Conservation (phyloP, 1,139 yeast species). For the Pichia sp. region DNA sequence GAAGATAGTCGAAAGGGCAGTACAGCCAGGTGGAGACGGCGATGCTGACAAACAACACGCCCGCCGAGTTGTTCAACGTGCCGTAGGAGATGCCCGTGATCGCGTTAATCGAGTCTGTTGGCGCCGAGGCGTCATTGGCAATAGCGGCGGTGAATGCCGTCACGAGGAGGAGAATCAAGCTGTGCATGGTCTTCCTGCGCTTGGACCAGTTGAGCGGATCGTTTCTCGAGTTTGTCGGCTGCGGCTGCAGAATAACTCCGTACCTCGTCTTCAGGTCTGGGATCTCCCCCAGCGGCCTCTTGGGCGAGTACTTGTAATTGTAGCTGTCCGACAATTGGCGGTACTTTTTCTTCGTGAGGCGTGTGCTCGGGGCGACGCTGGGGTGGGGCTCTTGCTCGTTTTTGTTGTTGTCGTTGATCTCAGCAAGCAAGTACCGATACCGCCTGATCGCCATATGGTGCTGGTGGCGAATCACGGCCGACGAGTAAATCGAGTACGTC, state of each 20-base stretch:
- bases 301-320: conserved; percentile 19
- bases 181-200: conserved; percentile 21
- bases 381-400: background rate
- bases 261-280: conserved; percentile 37
- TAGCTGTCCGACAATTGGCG: conserved; percentile 13
- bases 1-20: conserved; percentile 35
- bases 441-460: conserved; percentile 14
- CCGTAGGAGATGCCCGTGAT: conserved; percentile 35
- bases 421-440: conserved; percentile 7
- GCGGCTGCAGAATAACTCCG: conserved; percentile 65
- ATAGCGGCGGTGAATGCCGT: conserved; percentile 39
- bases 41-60: conserved; percentile 35
- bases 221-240: conserved; percentile 71
- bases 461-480: conserved; percentile 25
- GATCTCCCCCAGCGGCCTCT: conserved; percentile 19
- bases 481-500: conserved; percentile 40
- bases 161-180: conserved; percentile 23
- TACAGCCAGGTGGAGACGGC: conserved; percentile 35
- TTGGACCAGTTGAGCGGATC: conserved; percentile 56
- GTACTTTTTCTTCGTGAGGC: conserved; percentile 1
- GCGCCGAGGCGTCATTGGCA: conserved; percentile 37
- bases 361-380: background rate
- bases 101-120: conserved; percentile 36
- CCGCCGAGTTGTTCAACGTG: conserved; percentile 39
- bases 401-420: background rate